Base-by-base conservation (phyloP, 805 yeast genomes). In the Tetrapisispora pingtungensis region DNA sequence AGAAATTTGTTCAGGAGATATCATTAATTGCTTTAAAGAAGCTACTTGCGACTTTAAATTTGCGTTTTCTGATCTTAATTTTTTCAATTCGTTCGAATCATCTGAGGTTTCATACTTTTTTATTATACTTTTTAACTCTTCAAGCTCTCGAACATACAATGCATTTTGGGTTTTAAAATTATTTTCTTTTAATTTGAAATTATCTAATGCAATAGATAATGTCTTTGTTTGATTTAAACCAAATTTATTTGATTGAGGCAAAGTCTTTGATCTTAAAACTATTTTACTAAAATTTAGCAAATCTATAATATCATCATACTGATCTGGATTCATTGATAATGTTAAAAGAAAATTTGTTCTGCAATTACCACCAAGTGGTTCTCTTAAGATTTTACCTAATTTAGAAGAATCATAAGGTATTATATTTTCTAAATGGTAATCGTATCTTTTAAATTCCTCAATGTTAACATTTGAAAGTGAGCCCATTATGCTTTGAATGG, bases 351-450 rank as follows among this genome's bases (percentile, higher is more conserved):
- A 66, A 2, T 84, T 74, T 0, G 94, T 87, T 42, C 87, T 69
- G 3, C 89, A 78, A 59, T 86, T 85, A 1, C 95, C 95, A 6
- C 94, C 93, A 19, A 86, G 64, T 0, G 90, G 78, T 51, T 83
- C 88, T 57, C 83, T 89, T 30, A 86, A 62, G 13, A 87, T 78
- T 48, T 90, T 69, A 0, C 95, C 84, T 42, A 86, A 69, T 52
- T 82, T 82, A 2, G 94, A 82, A 53, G 84, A 90, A 45, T 89
- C 68, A 51, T 83, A 85, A 0, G 56, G 93, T 3, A 45, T 22
- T 4, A 18, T 15, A 10, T 43, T 18, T 18, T 30, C 33, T 8
- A 39, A 15, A 7, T 22, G 12, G 4, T 22, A 30, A 34, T 39
- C 36, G 13, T n/a, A 28, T 12, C 19, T 28, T 20, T 39, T 39